These are phyloP conservation scores for Aspergillus sojae DNA, from an alignment of 2,329 filamentous ascomycete genomes.

Conservation along the genomic window DNA sequence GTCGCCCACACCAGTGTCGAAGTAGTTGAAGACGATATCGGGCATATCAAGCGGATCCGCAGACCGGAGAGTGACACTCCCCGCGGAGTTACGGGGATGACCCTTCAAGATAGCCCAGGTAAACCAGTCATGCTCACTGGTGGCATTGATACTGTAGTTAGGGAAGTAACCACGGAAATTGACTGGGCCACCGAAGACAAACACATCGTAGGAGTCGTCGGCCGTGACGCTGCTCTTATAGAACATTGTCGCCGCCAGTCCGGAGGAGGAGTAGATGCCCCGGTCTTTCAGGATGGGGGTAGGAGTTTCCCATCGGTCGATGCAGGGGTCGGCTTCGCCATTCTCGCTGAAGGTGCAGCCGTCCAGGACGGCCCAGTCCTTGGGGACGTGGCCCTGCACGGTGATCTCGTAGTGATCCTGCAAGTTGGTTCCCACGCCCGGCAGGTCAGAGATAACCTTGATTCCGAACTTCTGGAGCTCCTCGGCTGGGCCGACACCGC, in stretches of 20 bases:
- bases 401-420: slow-evolving; percentile 55
- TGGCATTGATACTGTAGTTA: slow-evolving; percentile 46
- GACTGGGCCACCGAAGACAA: slow-evolving; percentile 56
- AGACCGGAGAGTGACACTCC: slow-evolving; percentile 63
- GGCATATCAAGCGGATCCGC: slow-evolving; percentile 66
- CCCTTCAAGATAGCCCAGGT: slow-evolving; percentile 59
- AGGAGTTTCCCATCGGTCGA: slow-evolving; percentile 45
- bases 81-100: slow-evolving; percentile 64
- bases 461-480: slow-evolving; percentile 59
- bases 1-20: slow-evolving; percentile 42
- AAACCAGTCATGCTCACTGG: slow-evolving; percentile 45
- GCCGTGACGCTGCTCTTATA: slow-evolving; percentile 39
- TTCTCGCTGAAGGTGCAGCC: slow-evolving; percentile 35
- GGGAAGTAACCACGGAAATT: slow-evolving; percentile 58
- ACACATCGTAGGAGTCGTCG: slow-evolving; percentile 56
- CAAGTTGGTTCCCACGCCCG: slow-evolving; percentile 66
- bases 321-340: slow-evolving; percentile 43
- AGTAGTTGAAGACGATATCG: slow-evolving; percentile 65
- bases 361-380: slow-evolving; percentile 42
- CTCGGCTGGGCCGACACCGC: slow-evolving; percentile 62
- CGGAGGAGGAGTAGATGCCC: slow-evolving; percentile 53
- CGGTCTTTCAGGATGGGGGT: slow-evolving; percentile 30
- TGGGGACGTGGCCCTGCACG: slow-evolving; percentile 37
- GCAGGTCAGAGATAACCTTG: slow-evolving; percentile 56
- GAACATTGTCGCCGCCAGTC: slow-evolving; percentile 55